These are phyloP conservation scores for Talaromyces sp. DNA, from an alignment of 2,329 filamentous ascomycete genomes.

Conservation along the genomic window DNA sequence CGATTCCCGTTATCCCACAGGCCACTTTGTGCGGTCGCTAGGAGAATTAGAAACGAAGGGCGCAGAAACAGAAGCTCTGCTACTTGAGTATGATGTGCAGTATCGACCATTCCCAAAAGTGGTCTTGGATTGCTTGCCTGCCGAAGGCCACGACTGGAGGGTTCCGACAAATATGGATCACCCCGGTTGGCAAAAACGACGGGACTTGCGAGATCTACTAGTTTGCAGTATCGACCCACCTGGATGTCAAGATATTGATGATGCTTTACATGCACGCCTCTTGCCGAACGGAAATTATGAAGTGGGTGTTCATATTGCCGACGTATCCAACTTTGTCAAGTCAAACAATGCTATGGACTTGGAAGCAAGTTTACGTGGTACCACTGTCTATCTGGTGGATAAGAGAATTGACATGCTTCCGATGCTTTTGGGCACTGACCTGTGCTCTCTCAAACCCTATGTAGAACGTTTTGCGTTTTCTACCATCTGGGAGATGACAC, in stretches of 20 bases:
- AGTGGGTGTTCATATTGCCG: conserved; percentile 96
- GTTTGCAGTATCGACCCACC: conserved; percentile 97
- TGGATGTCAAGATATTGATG: conserved; percentile 96
- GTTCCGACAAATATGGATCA: conserved; percentile 77
- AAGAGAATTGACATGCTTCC: conserved; percentile 99
- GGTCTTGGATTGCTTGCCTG: conserved; percentile 86
- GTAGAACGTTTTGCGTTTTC: conserved; percentile 92
- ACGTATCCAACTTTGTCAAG: conserved; percentile 98
- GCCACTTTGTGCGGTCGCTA: conserved; percentile 88
- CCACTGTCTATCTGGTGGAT: conserved; percentile 95
- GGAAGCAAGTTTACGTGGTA: conserved; percentile 89
- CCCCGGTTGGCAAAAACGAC: conserved; percentile 79
- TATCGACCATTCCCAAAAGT: conserved; percentile 96
- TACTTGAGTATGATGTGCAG: conserved; percentile 95
- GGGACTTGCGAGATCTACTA: conserved; percentile 77
- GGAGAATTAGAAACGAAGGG: conserved; percentile 94
- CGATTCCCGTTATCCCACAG: conserved; percentile 85
- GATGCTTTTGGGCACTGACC: conserved; percentile 88
- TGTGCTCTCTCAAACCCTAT: conserved; percentile 95
- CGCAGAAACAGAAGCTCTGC: conserved; percentile 91
- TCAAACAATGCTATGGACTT: conserved; percentile 96
- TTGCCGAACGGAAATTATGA: conserved; percentile 92
- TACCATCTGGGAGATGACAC: conserved; percentile 81
- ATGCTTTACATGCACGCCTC: conserved; percentile 81
- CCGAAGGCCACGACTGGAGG: conserved; percentile 89